Percentiles rank a stretch among this genome's conserved stretches.
Conservation (phyloP, 129 eudicot species). For the Ambrosia trifida region DNA sequence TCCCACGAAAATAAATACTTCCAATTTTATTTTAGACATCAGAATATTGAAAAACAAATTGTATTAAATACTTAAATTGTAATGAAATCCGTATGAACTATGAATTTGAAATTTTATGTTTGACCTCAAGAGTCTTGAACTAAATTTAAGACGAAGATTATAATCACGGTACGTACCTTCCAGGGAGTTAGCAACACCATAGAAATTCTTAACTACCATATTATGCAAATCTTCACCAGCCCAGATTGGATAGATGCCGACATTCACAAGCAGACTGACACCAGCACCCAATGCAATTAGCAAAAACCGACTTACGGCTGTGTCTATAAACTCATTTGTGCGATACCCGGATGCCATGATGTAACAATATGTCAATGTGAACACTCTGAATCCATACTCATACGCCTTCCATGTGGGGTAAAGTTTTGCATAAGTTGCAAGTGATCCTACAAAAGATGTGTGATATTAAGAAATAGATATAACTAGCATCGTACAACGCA, state of each 20-base stretch:
- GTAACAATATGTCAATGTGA: slow-evolving; percentile 82
- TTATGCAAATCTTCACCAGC: slow-evolving; percentile 93
- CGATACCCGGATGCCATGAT: slow-evolving; percentile 79
- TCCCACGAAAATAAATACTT: slow-evolving; percentile 9
- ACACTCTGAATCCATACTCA: slow-evolving; percentile 91
- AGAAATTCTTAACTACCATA: slow-evolving; percentile 75
- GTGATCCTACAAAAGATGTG: slow-evolving; percentile 46
- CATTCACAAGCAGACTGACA: slow-evolving; percentile 61
- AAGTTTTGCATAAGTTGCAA: slow-evolving; percentile 67
- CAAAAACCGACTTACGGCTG: slow-evolving; percentile 65
- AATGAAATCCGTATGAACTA: slow-evolving; percentile 1
- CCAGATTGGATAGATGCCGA: slow-evolving; percentile 80
- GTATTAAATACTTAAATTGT: neutral
- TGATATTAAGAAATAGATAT: neutral
- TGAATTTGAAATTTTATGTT: slow-evolving; percentile 1
- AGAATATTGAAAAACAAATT: neutral
- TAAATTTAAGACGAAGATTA: neutral
- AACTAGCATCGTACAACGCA: neutral
- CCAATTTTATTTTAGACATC: neutral
- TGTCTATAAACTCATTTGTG: slow-evolving; percentile 49
- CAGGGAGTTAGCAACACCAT: slow-evolving; percentile 71
- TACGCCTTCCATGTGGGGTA: slow-evolving; percentile 85
- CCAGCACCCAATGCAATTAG: slow-evolving; percentile 86
- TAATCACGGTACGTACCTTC: slow-evolving; percentile 56
- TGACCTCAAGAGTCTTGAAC: slow-evolving; percentile 12